phyloP scores from a whole-genome alignment of 345 rosid species.

The Gossypium sturtianum region DNA sequence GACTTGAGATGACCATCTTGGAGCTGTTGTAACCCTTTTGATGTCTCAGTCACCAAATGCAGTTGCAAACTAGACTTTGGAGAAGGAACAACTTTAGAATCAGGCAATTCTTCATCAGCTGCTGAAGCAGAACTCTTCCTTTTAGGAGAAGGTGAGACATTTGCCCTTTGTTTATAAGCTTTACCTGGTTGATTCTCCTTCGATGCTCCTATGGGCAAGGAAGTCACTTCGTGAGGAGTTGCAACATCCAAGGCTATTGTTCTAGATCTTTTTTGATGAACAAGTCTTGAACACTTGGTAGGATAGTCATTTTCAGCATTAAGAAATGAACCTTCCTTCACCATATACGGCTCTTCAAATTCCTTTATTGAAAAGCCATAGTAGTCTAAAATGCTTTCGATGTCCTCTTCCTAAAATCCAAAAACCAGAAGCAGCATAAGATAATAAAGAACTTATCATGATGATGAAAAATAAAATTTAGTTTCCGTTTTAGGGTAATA shows the following conservation, averaged over 20 bases:
- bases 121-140: slow-evolving; percentile 27
- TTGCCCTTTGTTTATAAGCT: slow-evolving; percentile 24
- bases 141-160: slow-evolving; percentile 27
- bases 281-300: slow-evolving; percentile 77
- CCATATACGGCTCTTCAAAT: slow-evolving; percentile 90
- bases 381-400: slow-evolving; percentile 54
- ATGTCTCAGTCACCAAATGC: slow-evolving; percentile 24
- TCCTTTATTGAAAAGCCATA: slow-evolving; percentile 74
- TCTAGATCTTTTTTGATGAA: slow-evolving; percentile 64
- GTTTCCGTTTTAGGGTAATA: slow-evolving; percentile 3
- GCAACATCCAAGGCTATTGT: slow-evolving; percentile 64
- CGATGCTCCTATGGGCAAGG: slow-evolving; percentile 27
- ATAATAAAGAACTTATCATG: slow-evolving; percentile 10
- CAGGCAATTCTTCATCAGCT: slow-evolving; percentile 43
- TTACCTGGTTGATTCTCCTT: slow-evolving; percentile 29
- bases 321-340: slow-evolving; percentile 81
- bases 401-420: slow-evolving; percentile 68
- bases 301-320: slow-evolving; percentile 71
- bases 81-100: slow-evolving; percentile 30
- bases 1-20: slow-evolving; percentile 24
- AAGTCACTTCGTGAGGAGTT: slow-evolving; percentile 23
- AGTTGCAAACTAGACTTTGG: slow-evolving; percentile 28
- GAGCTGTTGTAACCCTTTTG: slow-evolving; percentile 27
- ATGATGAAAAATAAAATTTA: neutral
- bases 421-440: slow-evolving; percentile 27